A percentile compares a stretch with the other conserved stretches of the same genome.
These are phyloP conservation scores for Dysphania ambrosioides DNA, from an alignment of 148 eudicot species.

Conservation along the genomic window DNA sequence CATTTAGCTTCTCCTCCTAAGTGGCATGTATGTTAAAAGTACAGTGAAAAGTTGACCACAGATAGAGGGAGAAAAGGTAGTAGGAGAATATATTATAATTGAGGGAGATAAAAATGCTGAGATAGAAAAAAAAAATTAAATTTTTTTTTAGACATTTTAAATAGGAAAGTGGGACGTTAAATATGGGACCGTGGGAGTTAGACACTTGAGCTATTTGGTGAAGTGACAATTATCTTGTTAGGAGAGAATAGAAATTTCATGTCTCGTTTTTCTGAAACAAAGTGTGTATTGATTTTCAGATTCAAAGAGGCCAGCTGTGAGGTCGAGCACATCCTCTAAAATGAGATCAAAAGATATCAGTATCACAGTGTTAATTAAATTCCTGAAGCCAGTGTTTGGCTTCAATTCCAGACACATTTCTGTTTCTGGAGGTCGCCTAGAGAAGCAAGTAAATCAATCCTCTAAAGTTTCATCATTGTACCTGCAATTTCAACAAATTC, in stretches of 20 bases:
- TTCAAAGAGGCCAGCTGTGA: conserved; percentile 68
- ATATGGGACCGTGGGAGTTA: too few relatives aligned
- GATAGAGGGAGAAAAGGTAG: too few relatives aligned
- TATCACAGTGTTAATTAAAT: conserved; percentile 53
- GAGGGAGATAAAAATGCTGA: too few relatives aligned
- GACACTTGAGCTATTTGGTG: background rate
- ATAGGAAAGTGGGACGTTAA: background rate
- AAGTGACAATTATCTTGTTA: background rate
- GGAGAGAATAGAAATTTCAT: background rate
- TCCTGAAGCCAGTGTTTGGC: conserved; percentile 81
- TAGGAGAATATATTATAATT: too few relatives aligned
- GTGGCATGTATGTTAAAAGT: background rate
- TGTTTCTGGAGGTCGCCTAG: conserved; percentile 62
- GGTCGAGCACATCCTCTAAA: conserved; percentile 58
- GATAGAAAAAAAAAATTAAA: too few relatives aligned
- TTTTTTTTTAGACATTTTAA: too few relatives aligned
- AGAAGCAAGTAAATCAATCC: conserved; percentile 35
- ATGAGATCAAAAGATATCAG: conserved; percentile 59
- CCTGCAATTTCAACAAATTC: background rate
- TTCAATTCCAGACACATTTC: conserved; percentile 77
- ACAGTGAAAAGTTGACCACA: too few relatives aligned
- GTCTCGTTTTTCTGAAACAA: conserved; percentile 1
- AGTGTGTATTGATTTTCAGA: conserved; percentile 43
- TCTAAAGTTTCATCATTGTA: background rate
- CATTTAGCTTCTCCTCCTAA: background rate